Conservation (phyloP, 106 monocot species). For the Dendrobium chrysotoxum region DNA sequence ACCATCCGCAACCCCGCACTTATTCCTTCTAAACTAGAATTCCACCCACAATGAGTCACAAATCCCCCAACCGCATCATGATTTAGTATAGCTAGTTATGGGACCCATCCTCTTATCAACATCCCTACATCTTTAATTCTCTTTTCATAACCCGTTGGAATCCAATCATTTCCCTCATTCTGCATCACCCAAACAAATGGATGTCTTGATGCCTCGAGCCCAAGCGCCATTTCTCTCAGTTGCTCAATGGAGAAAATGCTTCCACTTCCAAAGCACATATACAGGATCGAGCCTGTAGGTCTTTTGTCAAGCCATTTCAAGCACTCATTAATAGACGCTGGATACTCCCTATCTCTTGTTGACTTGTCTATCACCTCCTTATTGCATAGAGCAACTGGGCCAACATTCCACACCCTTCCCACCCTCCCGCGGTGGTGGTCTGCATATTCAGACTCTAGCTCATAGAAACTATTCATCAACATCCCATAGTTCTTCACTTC, state of each 20-base stretch:
- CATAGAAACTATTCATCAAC: slow-evolving; percentile 19
- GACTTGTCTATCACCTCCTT: not conserved
- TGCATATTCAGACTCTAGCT: slow-evolving; percentile 16
- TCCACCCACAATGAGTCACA: too few species aligned
- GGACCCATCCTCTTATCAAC: too few species aligned
- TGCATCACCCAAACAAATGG: too few species aligned
- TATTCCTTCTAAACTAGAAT: too few species aligned
- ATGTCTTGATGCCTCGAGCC: not conserved
- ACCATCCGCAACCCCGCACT: too few species aligned
- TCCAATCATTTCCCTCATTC: too few species aligned
- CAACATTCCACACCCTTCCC: slow-evolving; percentile 8
- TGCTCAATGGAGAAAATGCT: not conserved
- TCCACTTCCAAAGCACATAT: slow-evolving; percentile 15
- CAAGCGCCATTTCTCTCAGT: slow-evolving; percentile 8
- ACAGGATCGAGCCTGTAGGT: slow-evolving; percentile 4
- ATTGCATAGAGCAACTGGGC: slow-evolving; percentile 1
- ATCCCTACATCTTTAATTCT: too few species aligned
- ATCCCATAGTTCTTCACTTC: slow-evolving; percentile 8
- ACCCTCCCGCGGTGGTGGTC: not conserved
- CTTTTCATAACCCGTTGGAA: too few species aligned
- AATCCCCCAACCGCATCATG: too few species aligned
- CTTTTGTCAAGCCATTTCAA: slow-evolving; percentile 26
- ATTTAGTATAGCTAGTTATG: too few species aligned
- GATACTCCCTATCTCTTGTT: not conserved
- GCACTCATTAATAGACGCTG: not conserved